Conservation (phyloP, 2,329 filamentous ascomycete species). For the Aspergillus awamori region DNA sequence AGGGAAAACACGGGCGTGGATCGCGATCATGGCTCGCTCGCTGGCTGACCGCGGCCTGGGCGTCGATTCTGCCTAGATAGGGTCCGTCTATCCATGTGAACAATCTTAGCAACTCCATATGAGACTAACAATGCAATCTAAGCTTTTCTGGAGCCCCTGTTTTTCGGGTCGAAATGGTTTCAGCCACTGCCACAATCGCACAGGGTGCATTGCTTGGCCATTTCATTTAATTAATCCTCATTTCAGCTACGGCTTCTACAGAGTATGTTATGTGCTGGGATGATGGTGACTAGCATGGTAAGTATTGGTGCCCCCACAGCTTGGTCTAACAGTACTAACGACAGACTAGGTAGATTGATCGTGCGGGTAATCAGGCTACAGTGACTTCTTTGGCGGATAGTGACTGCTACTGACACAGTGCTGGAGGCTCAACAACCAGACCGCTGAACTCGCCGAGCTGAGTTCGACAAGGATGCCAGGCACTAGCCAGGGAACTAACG, state of each 20-base stretch:
- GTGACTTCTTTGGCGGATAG: not conserved
- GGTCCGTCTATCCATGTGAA: not conserved
- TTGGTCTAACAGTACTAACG: not conserved
- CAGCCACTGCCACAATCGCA: not conserved
- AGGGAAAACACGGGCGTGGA: not conserved
- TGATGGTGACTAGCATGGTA: not conserved
- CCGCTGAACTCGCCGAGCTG: not conserved
- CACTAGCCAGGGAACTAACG: not conserved
- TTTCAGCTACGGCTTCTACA: not conserved
- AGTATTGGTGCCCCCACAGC: not conserved
- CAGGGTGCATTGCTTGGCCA: not conserved
- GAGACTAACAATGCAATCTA: not conserved
- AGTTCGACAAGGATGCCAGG: not conserved
- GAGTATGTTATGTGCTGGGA: not conserved
- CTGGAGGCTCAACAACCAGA: not conserved
- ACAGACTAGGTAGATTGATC: not conserved
- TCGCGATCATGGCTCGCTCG: not conserved
- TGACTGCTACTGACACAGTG: not conserved
- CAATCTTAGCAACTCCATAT: too few species aligned
- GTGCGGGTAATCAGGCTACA: not conserved
- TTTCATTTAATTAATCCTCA: not conserved
- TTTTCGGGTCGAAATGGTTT: not conserved
- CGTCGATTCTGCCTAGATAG: not conserved
- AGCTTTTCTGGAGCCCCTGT: not conserved
- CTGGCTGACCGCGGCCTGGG: not conserved